These are phyloP conservation scores for Hypsizygus marmoreus DNA, from an alignment of 768 basidiomycete genomes.

Conservation along the genomic window DNA sequence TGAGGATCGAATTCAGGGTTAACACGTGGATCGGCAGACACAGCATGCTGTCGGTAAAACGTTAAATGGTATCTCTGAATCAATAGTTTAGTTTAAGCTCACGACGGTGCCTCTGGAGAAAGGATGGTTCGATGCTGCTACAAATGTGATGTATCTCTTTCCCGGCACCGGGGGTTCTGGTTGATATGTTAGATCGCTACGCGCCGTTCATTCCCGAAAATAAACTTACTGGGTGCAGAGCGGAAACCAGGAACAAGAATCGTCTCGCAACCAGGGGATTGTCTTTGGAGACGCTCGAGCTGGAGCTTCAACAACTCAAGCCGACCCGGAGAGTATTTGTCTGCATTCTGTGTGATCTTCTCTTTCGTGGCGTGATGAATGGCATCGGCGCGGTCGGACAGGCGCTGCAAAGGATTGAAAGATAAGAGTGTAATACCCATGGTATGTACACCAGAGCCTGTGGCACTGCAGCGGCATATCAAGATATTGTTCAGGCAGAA, in stretches of 20 bases:
- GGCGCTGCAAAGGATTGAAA: slow-evolving; percentile 17
- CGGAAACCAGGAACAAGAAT: slow-evolving; percentile 28
- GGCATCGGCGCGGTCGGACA: slow-evolving; percentile 15
- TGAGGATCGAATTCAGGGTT: slow-evolving; percentile 41
- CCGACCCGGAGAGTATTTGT: slow-evolving; percentile 11
- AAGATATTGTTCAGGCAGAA: neutral
- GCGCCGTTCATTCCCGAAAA: neutral
- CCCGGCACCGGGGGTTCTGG: slow-evolving; percentile 36
- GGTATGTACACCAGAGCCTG: slow-evolving; percentile 15
- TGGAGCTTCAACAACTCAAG: slow-evolving; percentile 19
- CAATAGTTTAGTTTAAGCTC: slow-evolving; percentile 11
- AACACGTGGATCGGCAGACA: slow-evolving; percentile 32
- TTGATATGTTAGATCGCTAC: neutral
- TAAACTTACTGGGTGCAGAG: slow-evolving; percentile 15
- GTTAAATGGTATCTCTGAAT: neutral
- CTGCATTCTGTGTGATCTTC: slow-evolving; percentile 5
- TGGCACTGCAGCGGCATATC: slow-evolving; percentile 1
- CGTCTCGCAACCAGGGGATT: slow-evolving; percentile 31
- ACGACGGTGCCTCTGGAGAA: slow-evolving; percentile 54
- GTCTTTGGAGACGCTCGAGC: slow-evolving; percentile 25
- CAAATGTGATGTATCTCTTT: slow-evolving; percentile 44
- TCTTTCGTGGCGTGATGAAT: slow-evolving; percentile 10
- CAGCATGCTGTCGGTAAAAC: slow-evolving; percentile 25
- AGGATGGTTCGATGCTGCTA: slow-evolving; percentile 40
- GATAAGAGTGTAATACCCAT: slow-evolving; percentile 17